Base-by-base conservation (phyloP, 805 yeast genomes). In the Schwanniomyces yamadae region DNA sequence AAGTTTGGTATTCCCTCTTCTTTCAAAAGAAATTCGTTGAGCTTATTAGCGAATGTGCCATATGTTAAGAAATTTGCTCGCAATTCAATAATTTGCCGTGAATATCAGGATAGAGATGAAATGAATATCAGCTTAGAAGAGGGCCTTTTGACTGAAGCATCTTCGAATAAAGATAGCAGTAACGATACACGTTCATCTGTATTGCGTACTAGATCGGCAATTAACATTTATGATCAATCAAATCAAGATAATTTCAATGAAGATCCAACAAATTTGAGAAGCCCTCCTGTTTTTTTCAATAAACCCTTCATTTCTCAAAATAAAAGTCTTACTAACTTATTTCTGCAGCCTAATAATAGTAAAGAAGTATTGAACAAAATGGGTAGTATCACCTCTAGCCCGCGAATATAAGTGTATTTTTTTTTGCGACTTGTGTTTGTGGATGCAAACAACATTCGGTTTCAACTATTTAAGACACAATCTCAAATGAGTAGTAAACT, bases 241-340 rank as follows among this genome's bases (percentile, higher is more conserved):
- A 39, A 43, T 13, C 45, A 40, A 5, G 33, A 31, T n/a, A 12
- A 30, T n/a, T 22, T 19, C 10, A 25, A 33, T 6, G 34, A 27
- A 19, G 33, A 34, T 8, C n/a, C n/a, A 15, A 36, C 32, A 17
- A 31, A 34, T 35, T 45, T 37, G 17, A 25, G 28, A 14, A 16
- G 13, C 18, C 21, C 25, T 9, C 30, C 29, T 10, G 64, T 56
- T 28, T 63, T 66, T 39, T 40, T 66, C 39, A 63, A 52, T 51
- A 62, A 59, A 41, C 73, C 72, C 3, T 67, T 67, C 37, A 41
- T 49, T 4, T 47, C 52, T 1, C 69, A 66, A 3, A 59, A 55
- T 39, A 48, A 55, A 28, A 42, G 26, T 19, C 46, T 48, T 7
- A 34, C 39, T 14, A 25, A 13, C 20, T n/a, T n/a, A n/a, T n/a